A percentile compares a stretch with the other conserved stretches of the same genome.
Conservation (phyloP, 768 basidiomycete genomes). For the Russula griseocarnosa region DNA sequence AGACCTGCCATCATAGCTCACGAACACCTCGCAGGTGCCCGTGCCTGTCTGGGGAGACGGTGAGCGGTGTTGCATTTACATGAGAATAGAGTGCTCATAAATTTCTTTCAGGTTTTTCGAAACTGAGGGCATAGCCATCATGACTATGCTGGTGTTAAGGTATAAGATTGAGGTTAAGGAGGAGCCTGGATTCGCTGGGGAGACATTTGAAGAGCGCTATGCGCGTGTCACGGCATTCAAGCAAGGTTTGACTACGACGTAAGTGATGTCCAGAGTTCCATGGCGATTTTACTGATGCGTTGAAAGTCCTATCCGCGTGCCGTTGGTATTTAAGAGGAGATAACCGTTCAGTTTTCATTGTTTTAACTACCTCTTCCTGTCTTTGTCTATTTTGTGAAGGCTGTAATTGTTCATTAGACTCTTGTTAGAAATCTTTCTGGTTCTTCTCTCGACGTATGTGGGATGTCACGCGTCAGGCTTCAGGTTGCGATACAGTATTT, state of each 20-base stretch:
- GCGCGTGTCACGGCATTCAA: slow-evolving; percentile 22
- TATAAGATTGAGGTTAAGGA: slow-evolving; percentile 49
- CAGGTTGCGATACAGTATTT: too few relatives aligned
- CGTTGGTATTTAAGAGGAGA: slow-evolving; percentile 28
- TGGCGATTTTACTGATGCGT: too few relatives aligned
- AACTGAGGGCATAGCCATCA: slow-evolving; percentile 45
- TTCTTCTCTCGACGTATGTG: too few relatives aligned
- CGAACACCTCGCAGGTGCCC: not conserved
- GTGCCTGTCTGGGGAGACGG: not conserved
- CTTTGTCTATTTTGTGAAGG: too few relatives aligned
- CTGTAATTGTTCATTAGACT: too few relatives aligned
- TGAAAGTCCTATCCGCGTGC: slow-evolving; percentile 26
- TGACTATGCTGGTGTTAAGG: slow-evolving; percentile 43
- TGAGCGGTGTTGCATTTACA: not conserved
- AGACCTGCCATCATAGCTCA: too few relatives aligned
- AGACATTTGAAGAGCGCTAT: slow-evolving; percentile 45
- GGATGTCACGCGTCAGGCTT: too few relatives aligned
- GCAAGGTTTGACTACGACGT: slow-evolving; percentile 13
- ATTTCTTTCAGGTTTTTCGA: slow-evolving; percentile 36
- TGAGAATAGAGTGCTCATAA: too few relatives aligned
- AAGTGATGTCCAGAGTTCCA: not conserved
- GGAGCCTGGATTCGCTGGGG: slow-evolving; percentile 44
- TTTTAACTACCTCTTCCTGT: too few relatives aligned
- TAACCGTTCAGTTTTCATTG: not conserved
- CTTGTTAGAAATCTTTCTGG: too few relatives aligned